Evolutionary conservation across 2,329 filamentous ascomycete genomes (phyloP).

Genomic region (Fusarium sp.): DNA sequence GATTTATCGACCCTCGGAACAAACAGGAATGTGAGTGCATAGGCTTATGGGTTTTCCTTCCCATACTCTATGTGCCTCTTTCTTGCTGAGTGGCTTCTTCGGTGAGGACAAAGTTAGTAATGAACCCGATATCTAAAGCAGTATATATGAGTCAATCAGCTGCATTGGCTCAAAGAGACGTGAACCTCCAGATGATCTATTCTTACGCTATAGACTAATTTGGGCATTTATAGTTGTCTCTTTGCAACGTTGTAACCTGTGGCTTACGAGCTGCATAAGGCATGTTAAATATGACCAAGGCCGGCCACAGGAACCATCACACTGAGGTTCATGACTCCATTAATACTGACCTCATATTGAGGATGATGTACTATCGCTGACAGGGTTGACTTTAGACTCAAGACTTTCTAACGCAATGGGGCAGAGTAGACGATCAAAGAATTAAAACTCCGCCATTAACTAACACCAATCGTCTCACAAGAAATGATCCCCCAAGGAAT

Average conservation of each 20-base stretch:
- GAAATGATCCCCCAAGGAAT: neutral
- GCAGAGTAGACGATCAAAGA: slow-evolving; percentile 28
- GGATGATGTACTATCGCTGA: neutral
- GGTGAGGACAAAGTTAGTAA: neutral
- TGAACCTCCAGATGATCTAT: neutral
- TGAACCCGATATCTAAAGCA: neutral
- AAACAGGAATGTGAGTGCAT: slow-evolving; percentile 7
- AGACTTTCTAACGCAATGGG: slow-evolving; percentile 24
- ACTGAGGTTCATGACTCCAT: no score
- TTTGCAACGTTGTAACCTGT: slow-evolving; percentile 5
- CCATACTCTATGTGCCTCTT: neutral
- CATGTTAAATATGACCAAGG: neutral
- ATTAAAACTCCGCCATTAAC: slow-evolving; percentile 11
- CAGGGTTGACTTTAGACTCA: neutral
- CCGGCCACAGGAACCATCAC: neutral
- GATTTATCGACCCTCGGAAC: neutral
- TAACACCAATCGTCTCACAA: slow-evolving; percentile 6
- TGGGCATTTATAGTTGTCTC: neutral
- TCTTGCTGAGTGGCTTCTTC: neutral
- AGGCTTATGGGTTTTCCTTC: neutral
- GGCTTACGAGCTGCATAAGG: neutral
- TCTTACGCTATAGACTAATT: neutral
- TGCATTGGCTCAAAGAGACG: neutral
- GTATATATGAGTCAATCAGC: neutral
- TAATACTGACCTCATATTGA: neutral